These are phyloP conservation scores for Coriaria nepalensis DNA, from an alignment of 306 rosid species.

Conservation along the genomic window DNA sequence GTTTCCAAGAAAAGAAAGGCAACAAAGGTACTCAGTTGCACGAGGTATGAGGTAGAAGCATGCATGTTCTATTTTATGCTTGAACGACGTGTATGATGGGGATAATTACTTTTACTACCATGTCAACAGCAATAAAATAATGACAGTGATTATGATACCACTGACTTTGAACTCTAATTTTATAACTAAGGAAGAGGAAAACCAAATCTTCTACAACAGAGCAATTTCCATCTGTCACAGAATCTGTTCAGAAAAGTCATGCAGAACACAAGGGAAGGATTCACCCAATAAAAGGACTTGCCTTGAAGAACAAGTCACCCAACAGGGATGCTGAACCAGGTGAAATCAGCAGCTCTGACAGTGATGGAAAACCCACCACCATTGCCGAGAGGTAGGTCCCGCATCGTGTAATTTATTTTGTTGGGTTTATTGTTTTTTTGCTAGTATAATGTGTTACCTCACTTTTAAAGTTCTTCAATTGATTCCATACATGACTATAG, in stretches of 20 bases:
- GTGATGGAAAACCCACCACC: conserved; percentile 15
- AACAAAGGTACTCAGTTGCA: conserved; percentile 33
- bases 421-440: conserved; percentile 11
- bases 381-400: conserved; percentile 37
- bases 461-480: too few species aligned
- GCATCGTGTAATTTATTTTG: background rate
- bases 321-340: conserved; percentile 23
- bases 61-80: background rate
- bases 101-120: background rate
- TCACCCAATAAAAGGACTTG: conserved; percentile 20
- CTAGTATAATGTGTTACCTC: conserved; percentile 5
- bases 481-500: too few species aligned
- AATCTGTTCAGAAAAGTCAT: conserved; percentile 17
- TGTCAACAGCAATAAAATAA: background rate
- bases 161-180: conserved; percentile 8
- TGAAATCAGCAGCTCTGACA: conserved; percentile 16
- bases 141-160: too few species aligned
- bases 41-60: conserved; percentile 34
- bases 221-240: conserved; percentile 23
- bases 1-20: conserved; percentile 69
- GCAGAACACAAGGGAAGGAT: conserved; percentile 26
- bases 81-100: too few species aligned
- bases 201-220: conserved; percentile 33
- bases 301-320: conserved; percentile 28
- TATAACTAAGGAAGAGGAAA: conserved; percentile 54